Percentiles rank a stretch among this genome's conserved stretches.
Conservation (phyloP, 352 stramenopile genomes). For the Thalassiosira ordinaria region DNA sequence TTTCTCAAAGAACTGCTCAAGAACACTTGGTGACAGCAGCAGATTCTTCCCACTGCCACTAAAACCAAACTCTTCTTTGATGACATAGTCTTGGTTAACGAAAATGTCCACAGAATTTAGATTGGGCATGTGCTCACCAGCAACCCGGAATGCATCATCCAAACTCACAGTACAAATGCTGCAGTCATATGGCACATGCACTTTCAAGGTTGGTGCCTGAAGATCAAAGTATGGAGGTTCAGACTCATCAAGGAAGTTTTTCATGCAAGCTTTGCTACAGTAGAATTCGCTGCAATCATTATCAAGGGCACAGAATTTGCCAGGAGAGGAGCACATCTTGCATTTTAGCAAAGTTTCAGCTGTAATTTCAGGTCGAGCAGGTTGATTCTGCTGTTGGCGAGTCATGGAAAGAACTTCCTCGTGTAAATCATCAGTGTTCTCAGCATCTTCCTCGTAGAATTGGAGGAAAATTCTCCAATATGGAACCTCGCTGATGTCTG, state of each 20-base stretch:
- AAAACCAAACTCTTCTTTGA: constrained; percentile 6
- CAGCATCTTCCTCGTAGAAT: constrained; percentile 22
- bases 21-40: constrained; percentile 6
- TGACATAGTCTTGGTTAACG: constrained; percentile 11
- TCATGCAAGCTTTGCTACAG: constrained; percentile 39
- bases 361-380: neutral
- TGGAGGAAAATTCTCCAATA: constrained; percentile 27
- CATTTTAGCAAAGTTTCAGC: neutral
- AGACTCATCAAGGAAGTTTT: constrained; percentile 22
- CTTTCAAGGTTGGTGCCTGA: constrained; percentile 22
- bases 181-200: constrained; percentile 8
- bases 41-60: neutral
- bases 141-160: constrained; percentile 23
- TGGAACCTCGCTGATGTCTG: constrained; percentile 18
- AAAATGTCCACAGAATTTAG: constrained; percentile 37
- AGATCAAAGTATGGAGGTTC: constrained; percentile 36
- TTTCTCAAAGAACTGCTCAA: constrained; percentile 23
- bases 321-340: constrained; percentile 4
- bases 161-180: constrained; percentile 24
- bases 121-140: constrained; percentile 29
- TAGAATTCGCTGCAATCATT: constrained; percentile 33
- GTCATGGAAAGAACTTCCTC: neutral
- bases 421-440: neutral
- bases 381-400: neutral
- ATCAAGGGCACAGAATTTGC: constrained; percentile 34